Percentiles rank a stretch among this genome's conserved stretches.
Evolutionary conservation across 2,329 filamentous ascomycete genomes (phyloP).

Genomic region (Monosporascus cannonballus): DNA sequence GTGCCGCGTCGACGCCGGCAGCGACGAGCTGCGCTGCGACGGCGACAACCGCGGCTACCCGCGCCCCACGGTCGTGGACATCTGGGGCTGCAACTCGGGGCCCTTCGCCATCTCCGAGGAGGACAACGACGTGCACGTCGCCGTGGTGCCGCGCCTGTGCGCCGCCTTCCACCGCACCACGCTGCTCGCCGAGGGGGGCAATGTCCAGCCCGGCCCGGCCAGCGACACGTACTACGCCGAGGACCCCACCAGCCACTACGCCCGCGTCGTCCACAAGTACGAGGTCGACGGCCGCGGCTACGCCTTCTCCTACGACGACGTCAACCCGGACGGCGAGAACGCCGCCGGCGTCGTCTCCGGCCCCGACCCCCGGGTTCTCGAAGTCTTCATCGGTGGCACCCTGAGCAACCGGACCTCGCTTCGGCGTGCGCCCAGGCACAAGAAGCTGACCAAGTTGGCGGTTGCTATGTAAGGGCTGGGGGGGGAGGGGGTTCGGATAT

Average conservation of each 20-base stretch:
- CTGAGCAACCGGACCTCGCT: background rate
- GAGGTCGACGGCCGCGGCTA: constrained; percentile 57
- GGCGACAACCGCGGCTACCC: constrained; percentile 36
- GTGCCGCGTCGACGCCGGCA: constrained; percentile 31
- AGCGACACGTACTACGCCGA: constrained; percentile 37
- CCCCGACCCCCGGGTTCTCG: constrained; percentile 37
- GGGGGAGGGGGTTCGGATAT: background rate
- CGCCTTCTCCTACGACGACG: constrained; percentile 64
- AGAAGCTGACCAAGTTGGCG: background rate
- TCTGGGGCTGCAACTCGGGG: constrained; percentile 46
- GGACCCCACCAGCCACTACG: constrained; percentile 49
- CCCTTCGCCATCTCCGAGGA: constrained; percentile 32
- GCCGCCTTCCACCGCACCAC: constrained; percentile 45
- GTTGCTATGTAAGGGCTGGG: background rate
- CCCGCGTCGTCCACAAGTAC: constrained; percentile 52
- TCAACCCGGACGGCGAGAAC: constrained; percentile 51
- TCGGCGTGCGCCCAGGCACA: background rate
- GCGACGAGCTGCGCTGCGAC: constrained; percentile 31
- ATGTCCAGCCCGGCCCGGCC: constrained; percentile 36
- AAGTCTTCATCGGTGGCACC: constrained; percentile 39
- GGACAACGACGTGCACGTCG: constrained; percentile 35
- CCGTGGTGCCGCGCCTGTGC: constrained; percentile 42
- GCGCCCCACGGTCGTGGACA: constrained; percentile 38
- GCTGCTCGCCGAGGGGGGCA: constrained; percentile 38
- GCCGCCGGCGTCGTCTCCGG: constrained; percentile 46